These are phyloP conservation scores for Vigna trinervia DNA, from an alignment of 306 rosid genomes.

Conservation along the genomic window DNA sequence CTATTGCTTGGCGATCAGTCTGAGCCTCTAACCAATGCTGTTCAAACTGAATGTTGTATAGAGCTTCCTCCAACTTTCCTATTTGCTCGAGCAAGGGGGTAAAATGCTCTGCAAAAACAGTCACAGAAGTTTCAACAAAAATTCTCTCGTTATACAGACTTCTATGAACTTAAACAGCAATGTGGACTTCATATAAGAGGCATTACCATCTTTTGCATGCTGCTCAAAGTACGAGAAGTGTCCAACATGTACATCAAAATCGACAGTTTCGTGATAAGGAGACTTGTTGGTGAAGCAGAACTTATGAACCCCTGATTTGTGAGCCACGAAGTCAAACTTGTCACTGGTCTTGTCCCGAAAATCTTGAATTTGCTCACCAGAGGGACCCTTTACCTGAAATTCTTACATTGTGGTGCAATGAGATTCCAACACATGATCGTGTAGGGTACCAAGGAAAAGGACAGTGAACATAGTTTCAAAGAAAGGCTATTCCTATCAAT, in stretches of 20 bases:
- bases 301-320: constrained; percentile 63
- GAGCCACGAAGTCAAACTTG: constrained; percentile 66
- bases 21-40: constrained; percentile 98
- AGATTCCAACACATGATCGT: constrained; percentile 1
- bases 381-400: constrained; percentile 84
- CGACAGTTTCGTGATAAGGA: constrained; percentile 78
- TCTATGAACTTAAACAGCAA: not conserved
- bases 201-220: constrained; percentile 95
- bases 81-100: constrained; percentile 85
- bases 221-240: constrained; percentile 77
- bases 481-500: not conserved
- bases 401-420: constrained; percentile 8
- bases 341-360: constrained; percentile 67
- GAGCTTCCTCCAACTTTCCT: constrained; percentile 91
- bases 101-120: constrained; percentile 80
- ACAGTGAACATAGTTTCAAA: not conserved
- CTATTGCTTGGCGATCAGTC: constrained; percentile 91
- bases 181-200: not conserved
- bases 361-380: constrained; percentile 77
- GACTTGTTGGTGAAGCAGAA: constrained; percentile 83
- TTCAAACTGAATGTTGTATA: constrained; percentile 86
- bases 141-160: constrained; percentile 5
- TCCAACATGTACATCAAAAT: constrained; percentile 83
- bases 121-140: constrained; percentile 33
- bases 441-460: not conserved